Conservation (phyloP, 108 stramenopile genomes). For the Nitzschia inconspicua region DNA sequence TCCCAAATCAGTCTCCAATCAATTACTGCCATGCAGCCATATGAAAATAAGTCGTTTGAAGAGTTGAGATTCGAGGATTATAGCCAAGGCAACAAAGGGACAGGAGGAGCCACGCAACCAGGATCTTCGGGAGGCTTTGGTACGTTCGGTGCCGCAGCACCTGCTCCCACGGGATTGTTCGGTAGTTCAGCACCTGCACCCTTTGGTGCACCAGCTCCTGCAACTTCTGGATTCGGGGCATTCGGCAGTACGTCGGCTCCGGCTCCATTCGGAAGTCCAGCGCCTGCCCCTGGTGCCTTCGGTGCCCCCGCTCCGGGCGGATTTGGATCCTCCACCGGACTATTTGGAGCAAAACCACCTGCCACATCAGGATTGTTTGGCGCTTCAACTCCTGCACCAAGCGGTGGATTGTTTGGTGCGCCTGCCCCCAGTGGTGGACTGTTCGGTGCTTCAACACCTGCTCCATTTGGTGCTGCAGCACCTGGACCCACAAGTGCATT, state of each 20-base stretch:
- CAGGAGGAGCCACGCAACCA: conserved; percentile 22
- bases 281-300: conserved; percentile 47
- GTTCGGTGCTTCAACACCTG: conserved; percentile 68
- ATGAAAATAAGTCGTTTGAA: conserved; percentile 84
- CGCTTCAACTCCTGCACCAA: conserved; percentile 39
- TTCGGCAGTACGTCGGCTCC: conserved; percentile 46
- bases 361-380: conserved; percentile 32
- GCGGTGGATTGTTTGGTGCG: conserved; percentile 42
- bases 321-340: conserved; percentile 28
- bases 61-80: conserved; percentile 93
- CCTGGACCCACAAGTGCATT: conserved; percentile 7
- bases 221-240: conserved; percentile 51
- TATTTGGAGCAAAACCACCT: conserved; percentile 37
- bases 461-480: conserved; percentile 30
- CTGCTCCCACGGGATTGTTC: conserved; percentile 55
- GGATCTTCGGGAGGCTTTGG: conserved; percentile 40
- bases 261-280: conserved; percentile 37
- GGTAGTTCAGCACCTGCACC: conserved; percentile 48
- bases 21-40: conserved; percentile 85
- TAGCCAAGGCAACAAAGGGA: conserved; percentile 71
- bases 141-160: conserved; percentile 42
- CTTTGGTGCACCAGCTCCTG: conserved; percentile 40
- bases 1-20: conserved; percentile 70
- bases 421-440: conserved; percentile 51
- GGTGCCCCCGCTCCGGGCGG: conserved; percentile 53